Evolutionary conservation across 345 rosid genomes (phyloP), one percentile per base, ranked within the genome.

Genomic region (Firmiana major): DNA sequence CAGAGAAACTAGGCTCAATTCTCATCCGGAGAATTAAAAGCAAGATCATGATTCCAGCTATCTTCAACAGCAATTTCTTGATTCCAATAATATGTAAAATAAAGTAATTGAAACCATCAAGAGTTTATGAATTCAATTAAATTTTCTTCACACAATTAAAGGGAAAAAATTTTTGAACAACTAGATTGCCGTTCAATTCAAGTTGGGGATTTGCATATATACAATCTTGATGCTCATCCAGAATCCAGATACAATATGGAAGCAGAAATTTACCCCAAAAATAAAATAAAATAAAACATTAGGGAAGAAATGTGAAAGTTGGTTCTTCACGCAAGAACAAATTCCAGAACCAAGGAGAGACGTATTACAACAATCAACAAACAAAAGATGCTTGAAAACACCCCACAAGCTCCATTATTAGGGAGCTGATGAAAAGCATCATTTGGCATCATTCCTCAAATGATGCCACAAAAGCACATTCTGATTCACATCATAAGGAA

Each of bases 371-470:
- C 67, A 63, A 63, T 63, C 43, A 63, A 63, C 1, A 69, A 26
- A 26, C n/a, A 60, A n/a, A 66, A 62, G 70, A 79, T 74, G 55
- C 73, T 60, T 28, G 28, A 71, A 62, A 75, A 78, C 79, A 83
- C 66, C 73, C 38, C 49, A 36, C 57, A 71, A 66, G 75, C 54
- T 59, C 75, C 72, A 79, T 71, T 65, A 71, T 71, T 81, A 78
- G 48, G 46, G 45, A n/a, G 19, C 26, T 70, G 31, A 69, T 63
- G 21, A 62, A 78, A 49, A 49, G 24, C 57, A 78, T 73, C 76
- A 77, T 80, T 78, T 77, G 42, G 24, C 57, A 78, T 73, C 76
- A 77, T 80, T 78, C 79, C 70, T 76, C 24, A 6, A 60, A 76
- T 78, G 73, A 62, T 65, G 74, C 80, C 54, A 57, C 58, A 63